Evolutionary conservation across 139 green algal genomes (phyloP), one percentile per base, ranked within the genome.

Genomic region (Astrephomene gubernaculifera): DNA sequence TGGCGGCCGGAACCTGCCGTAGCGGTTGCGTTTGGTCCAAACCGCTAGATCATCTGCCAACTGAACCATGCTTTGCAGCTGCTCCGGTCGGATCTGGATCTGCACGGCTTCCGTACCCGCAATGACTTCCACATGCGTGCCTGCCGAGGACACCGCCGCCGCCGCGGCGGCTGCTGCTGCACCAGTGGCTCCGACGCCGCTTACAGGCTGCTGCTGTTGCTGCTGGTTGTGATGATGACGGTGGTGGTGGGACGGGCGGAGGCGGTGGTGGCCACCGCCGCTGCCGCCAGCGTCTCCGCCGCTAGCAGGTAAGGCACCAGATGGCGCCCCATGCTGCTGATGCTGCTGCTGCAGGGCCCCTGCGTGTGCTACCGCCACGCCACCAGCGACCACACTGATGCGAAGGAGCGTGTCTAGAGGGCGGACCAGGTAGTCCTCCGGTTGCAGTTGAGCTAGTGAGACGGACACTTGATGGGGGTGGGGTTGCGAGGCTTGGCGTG

Each of bases 1-100:
- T 3, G 72, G 72, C 24, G 92, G 92, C 4, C 92, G 85, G 71
- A 91, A 91, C 7, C 88, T 75, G 29, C 90, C 91, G 65, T 93
- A 93, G 35, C 81, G 68, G 43, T 87, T 87, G 4, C 91, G 86
- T 35, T 78, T 85, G 2, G 7, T 74, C 90, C 90, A 94, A 9
- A 91, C 86, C 31, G 80, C 74, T 22, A 88, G 36, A 44, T 90
- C 86, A 25, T 94, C 91, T n/a, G 86, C 44, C 27, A 94, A 65
- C 38, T 86, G 74, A 17, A 53, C 65, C 69, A 90, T 87, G 44
- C 82, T 85, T 3, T 75, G 65, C 57, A 90, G 29, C 54, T 86
- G 69, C 38, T 82, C 69, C 19, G 52, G 52, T 73, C 81, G 84
- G 2, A 95, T 25, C 86, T 92, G 87, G 64, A 93, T 25, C 36